Conservation (phyloP, 2,329 filamentous ascomycete genomes). For the Raffaelea albimanens region DNA sequence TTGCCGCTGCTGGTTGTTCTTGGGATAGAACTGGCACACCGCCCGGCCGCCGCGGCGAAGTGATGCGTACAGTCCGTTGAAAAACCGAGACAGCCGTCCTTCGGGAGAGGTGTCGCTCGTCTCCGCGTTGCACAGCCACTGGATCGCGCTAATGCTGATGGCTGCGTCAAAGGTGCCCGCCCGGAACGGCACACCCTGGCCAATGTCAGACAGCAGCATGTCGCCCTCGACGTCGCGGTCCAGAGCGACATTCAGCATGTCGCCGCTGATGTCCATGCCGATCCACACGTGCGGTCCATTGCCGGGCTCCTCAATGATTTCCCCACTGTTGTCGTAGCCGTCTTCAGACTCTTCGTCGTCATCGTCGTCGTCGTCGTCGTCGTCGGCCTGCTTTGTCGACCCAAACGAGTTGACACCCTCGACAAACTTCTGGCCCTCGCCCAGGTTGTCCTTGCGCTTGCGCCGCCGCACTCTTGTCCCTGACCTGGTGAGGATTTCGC, state of each 20-base stretch:
- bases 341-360: neutral
- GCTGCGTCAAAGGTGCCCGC: slow-evolving; percentile 90
- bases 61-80: slow-evolving; percentile 82
- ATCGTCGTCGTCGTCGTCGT: neutral
- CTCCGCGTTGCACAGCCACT: slow-evolving; percentile 97
- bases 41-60: slow-evolving; percentile 77
- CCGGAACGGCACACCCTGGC: slow-evolving; percentile 89
- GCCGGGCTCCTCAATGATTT: slow-evolving; percentile 51
- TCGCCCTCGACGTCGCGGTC: slow-evolving; percentile 90
- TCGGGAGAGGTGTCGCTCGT: slow-evolving; percentile 73
- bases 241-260: slow-evolving; percentile 94
- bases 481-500: slow-evolving; percentile 68
- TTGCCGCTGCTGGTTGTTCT: slow-evolving; percentile 80
- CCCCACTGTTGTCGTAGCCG: slow-evolving; percentile 5
- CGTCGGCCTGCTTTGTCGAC: neutral
- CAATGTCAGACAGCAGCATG: slow-evolving; percentile 87
- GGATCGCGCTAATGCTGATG: slow-evolving; percentile 90
- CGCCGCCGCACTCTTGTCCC: slow-evolving; percentile 8
- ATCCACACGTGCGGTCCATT: slow-evolving; percentile 89
- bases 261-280: slow-evolving; percentile 90
- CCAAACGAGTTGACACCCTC: too few relatives aligned
- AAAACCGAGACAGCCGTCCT: slow-evolving; percentile 74
- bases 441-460: neutral
- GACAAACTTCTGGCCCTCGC: neutral
- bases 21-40: slow-evolving; percentile 96